Base-by-base conservation (phyloP, 345 rosid species). In the Citrus hindsii region DNA sequence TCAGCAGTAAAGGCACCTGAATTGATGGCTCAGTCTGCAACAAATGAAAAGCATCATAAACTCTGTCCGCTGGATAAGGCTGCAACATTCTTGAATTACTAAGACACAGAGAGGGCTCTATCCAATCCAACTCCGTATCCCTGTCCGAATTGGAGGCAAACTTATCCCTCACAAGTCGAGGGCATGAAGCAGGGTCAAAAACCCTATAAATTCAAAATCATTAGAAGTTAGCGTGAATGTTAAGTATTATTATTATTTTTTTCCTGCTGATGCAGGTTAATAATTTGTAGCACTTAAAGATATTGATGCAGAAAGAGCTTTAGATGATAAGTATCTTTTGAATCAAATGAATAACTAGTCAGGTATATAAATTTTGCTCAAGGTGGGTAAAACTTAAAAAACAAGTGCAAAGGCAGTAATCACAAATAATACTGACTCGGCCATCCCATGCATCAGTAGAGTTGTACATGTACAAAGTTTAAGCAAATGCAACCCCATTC, bases 21-120 rank as follows among this genome's bases (percentile, higher is more conserved):
- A 93, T 85, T n/a, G 90, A 69, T 24, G 94, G 94, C 63, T 95
- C 99, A 7, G 83, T 92, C 86, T 88, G 94, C 87, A 95, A 83
- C 63, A 92, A 71, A 78, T 85, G 92, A 83, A 91, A 90, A 80
- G 98, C 94, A 79, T 95, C 98, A 55, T 78, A 88, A 79, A 90
- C 91, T 69, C 84, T 83, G 24, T 87, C 86, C 61, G 81, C 25
- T 79, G 86, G 92, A 83, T 63, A 81, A 76, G 89, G 89, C 53
- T 82, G 96, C 79, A 88, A 30, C 63, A 82, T 77, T 71, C 89
- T 81, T 14, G 90, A 51, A 72, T 84, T 84, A 75, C 73, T 82
- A 40, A 85, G 84, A 76, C 85, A 84, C 77, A 81, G 62, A 7
- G 92, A 82, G 27, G 97, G 96, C 84, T 95, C 99, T 80, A 76